These are phyloP conservation scores for Podospora pseudopauciseta DNA, from an alignment of 495 filamentous ascomycete genomes.

Conservation along the genomic window DNA sequence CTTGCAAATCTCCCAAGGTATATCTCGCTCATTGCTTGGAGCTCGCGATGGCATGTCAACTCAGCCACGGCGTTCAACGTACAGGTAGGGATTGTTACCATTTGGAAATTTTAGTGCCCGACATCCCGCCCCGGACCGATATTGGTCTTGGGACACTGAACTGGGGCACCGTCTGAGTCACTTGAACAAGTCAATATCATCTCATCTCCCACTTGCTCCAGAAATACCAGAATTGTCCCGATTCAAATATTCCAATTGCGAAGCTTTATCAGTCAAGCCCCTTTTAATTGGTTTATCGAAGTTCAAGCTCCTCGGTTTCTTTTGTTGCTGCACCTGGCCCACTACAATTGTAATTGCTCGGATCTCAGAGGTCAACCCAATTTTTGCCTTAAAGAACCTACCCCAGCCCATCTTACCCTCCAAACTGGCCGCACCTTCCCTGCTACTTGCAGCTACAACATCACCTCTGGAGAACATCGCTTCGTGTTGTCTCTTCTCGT, in stretches of 20 bases:
- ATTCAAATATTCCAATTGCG: not conserved
- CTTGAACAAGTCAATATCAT: constrained; percentile 2
- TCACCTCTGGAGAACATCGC: not conserved
- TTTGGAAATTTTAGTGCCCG: constrained; percentile 6
- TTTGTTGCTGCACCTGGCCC: not conserved
- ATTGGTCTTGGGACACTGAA: not conserved
- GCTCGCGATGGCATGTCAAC: not conserved
- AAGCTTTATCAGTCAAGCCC: not conserved
- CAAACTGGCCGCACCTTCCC: constrained; percentile 4
- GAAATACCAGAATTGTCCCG: not conserved
- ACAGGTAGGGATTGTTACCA: not conserved
- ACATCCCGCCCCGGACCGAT: constrained; percentile 12
- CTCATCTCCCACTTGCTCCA: not conserved
- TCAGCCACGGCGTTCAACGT: not conserved
- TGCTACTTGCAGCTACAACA: not conserved
- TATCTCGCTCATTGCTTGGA: not conserved
- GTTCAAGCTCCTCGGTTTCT: not conserved
- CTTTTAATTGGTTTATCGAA: not conserved
- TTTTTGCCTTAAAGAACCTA: not conserved
- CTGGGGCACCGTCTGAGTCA: constrained; percentile 9
- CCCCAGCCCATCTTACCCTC: not conserved
- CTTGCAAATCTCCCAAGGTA: not conserved
- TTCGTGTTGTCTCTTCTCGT: constrained; percentile 1
- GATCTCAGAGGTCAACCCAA: not conserved
- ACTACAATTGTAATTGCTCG: not conserved